Evolutionary conservation across 2,329 filamentous ascomycete genomes (phyloP).

Genomic region (Metarhizium album): DNA sequence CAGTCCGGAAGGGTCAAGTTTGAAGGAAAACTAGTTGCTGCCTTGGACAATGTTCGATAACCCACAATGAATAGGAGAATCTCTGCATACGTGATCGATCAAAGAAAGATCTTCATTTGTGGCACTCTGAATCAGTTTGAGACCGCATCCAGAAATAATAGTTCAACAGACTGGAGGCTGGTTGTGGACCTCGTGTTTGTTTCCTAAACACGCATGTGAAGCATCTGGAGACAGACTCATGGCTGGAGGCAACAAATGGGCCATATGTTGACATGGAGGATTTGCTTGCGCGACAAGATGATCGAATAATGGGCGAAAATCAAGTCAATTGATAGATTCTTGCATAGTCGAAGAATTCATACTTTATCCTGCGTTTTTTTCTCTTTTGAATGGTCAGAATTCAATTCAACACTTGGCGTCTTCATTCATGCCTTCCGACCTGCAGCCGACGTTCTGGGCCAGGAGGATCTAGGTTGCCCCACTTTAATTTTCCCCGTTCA

Average conservation of each 20-base stretch:
- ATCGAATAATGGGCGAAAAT: neutral
- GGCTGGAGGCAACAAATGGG: too few species aligned
- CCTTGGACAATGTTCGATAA: neutral
- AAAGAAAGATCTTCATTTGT: neutral
- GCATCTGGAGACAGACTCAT: too few species aligned
- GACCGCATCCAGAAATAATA: neutral
- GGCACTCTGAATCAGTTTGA: neutral
- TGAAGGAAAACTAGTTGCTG: neutral
- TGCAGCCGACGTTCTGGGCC: slow-evolving; percentile 2
- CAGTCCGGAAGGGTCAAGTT: neutral
- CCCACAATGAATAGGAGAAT: neutral
- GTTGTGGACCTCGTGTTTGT: neutral
- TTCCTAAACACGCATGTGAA: too few species aligned
- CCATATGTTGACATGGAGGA: neutral
- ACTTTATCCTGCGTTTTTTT: too few species aligned
- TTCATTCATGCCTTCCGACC: neutral
- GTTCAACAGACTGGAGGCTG: neutral
- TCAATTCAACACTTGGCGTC: too few species aligned
- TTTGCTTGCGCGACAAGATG: neutral
- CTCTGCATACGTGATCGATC: neutral
- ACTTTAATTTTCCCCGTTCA: neutral
- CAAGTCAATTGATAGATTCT: neutral
- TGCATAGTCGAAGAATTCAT: too few species aligned
- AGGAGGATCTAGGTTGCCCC: neutral
- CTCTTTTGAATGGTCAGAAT: too few species aligned